Evolutionary conservation across 2,329 filamentous ascomycete genomes (phyloP), one percentile per base, ranked within the genome.

Genomic region (Verticillium albo-atrum): DNA sequence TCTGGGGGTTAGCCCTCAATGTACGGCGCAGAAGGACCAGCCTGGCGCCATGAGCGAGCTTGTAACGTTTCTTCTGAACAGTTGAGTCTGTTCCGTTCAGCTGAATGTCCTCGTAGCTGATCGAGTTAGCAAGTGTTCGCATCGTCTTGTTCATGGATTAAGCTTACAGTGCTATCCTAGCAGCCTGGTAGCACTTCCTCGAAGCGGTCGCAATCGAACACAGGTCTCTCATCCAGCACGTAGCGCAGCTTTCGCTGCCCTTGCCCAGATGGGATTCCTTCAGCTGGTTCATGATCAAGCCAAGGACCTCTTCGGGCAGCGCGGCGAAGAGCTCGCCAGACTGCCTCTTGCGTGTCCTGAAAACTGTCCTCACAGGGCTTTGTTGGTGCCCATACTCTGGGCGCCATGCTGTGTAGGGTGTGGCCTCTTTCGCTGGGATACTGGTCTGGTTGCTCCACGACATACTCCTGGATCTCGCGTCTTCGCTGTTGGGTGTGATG

Each of bases 171-270:
- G 79, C 79, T 23, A 72, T 70, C 23, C 79, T 77, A 6, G 82
- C 83, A 47, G 77, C 78, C 63, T 77, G 78, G 65, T 79, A 74
- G 73, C 82, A 81, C 65, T 81, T 85, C 62, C 77, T 78, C 17
- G 79, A 81, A 37, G 77, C 75, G 12, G 84, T 59, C 12, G 79
- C 76, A 47, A 87, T 68, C 50, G 77, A 79, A 64, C 79, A 82
- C 30, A 81, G 71, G 65, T 89, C 85, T 55, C 86, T 77, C 82
- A 86, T 86, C 82, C 83, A 87, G 69, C 86, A 88, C 20, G 86
- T 88, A 17, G 84, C 79, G 67, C 86, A 88, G 69, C 83, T 86
- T 34, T 72, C 71, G 63, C 78, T 82, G 3, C 72, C 72, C 15
- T 71, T 67, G 6, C 69, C 71, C 14, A 87, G 67, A 66, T 89